phyloP scores from a whole-genome alignment of 805 yeast genomes.

The Sporopachydermia quercuum region DNA sequence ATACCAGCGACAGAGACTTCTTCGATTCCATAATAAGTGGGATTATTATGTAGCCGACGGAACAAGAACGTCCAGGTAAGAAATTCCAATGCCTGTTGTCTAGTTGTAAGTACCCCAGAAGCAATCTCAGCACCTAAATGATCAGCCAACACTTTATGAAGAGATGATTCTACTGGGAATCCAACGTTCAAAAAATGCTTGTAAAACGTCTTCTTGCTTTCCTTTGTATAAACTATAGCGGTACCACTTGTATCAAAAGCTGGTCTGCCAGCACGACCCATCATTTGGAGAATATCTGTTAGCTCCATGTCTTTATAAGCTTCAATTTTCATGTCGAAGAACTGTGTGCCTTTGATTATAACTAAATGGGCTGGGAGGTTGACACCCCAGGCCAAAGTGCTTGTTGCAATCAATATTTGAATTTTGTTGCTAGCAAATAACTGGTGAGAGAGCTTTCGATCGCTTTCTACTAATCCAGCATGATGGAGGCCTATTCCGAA shows the following conservation, averaged over 20 bases:
- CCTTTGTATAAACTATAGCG: conserved; percentile 64
- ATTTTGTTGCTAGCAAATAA: conserved; percentile 55
- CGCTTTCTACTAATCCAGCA: conserved; percentile 67
- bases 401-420: conserved; percentile 62
- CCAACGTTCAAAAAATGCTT: conserved; percentile 68
- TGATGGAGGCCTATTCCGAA: conserved; percentile 75
- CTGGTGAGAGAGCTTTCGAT: conserved; percentile 55
- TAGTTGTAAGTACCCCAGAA: conserved; percentile 46
- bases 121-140: conserved; percentile 74
- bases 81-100: conserved; percentile 63
- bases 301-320: conserved; percentile 70
- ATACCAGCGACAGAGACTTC: conserved; percentile 43
- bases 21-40: conserved; percentile 61
- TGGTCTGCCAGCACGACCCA: conserved; percentile 80
- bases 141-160: conserved; percentile 63
- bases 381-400: conserved; percentile 84
- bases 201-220: conserved; percentile 58
- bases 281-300: conserved; percentile 71
- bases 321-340: conserved; percentile 42
- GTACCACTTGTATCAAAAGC: conserved; percentile 68
- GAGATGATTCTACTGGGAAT: conserved; percentile 69
- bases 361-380: conserved; percentile 72
- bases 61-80: conserved; percentile 64
- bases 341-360: conserved; percentile 60
- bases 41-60: conserved; percentile 63